phyloP scores from a whole-genome alignment of 1,284 basidiomycete species.

The Amylostereum chailletii region DNA sequence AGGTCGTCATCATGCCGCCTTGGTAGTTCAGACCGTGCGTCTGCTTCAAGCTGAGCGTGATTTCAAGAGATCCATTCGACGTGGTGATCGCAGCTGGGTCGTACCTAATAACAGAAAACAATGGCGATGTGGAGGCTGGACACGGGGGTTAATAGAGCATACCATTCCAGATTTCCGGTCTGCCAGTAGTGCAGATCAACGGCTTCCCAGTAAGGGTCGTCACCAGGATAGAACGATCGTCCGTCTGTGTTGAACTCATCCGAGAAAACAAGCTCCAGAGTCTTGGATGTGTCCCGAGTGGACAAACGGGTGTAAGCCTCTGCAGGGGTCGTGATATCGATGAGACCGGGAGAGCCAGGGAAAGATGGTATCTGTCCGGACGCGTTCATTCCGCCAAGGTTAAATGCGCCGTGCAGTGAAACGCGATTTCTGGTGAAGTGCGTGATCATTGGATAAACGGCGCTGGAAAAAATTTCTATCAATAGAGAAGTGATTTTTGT shows the following conservation, averaged over 20 bases:
- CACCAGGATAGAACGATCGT: conserved; percentile 68
- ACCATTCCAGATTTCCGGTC: conserved; percentile 10
- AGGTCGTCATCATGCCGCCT: conserved; percentile 63
- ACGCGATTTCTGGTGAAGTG: conserved; percentile 19
- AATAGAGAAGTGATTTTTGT: neutral
- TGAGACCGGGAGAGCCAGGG: conserved; percentile 30
- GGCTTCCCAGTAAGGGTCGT: conserved; percentile 64
- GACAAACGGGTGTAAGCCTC: conserved; percentile 32
- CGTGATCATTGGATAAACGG: conserved; percentile 35
- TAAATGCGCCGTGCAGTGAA: neutral
- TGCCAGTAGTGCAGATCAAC: conserved; percentile 65
- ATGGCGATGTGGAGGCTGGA: conserved; percentile 29
- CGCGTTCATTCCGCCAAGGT: neutral
- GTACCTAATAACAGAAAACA: conserved; percentile 43
- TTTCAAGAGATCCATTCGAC: conserved; percentile 66
- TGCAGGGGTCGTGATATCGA: conserved; percentile 59
- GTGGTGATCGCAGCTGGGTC: conserved; percentile 81
- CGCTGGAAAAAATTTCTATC: conserved; percentile 15
- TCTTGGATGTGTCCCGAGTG: conserved; percentile 20
- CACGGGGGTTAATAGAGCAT: neutral
- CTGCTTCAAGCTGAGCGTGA: conserved; percentile 61
- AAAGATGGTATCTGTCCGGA: neutral
- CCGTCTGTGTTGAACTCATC: conserved; percentile 85
- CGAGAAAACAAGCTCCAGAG: conserved; percentile 68
- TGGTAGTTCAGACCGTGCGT: conserved; percentile 73